phyloP scores from a whole-genome alignment of 495 filamentous ascomycete species.

The Xylaria acuta region DNA sequence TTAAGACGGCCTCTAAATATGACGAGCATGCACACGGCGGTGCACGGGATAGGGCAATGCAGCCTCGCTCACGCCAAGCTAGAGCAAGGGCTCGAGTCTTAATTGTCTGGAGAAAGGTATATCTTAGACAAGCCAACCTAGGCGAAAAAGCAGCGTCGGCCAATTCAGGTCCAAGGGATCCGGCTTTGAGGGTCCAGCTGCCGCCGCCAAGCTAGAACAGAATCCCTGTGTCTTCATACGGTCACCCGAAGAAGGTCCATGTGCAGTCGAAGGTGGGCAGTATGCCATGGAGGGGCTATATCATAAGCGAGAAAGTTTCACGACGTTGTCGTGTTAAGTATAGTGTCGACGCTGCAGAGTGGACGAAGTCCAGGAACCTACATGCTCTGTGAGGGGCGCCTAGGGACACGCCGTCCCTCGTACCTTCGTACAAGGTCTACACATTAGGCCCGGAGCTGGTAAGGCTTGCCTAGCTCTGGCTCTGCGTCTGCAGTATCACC shows the following conservation, averaged over 20 bases:
- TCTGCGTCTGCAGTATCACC: background rate
- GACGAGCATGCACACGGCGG: background rate
- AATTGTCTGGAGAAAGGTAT: background rate
- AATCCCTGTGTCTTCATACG: conserved; percentile 10
- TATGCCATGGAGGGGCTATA: background rate
- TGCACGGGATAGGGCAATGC: background rate
- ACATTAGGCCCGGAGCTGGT: background rate
- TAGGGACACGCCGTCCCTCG: background rate
- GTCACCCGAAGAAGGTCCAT: background rate
- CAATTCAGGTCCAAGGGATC: background rate
- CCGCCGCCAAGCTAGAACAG: background rate
- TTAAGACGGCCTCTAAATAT: background rate
- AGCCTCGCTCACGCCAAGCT: conserved; percentile 21
- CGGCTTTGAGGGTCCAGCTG: conserved; percentile 2
- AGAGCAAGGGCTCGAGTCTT: background rate
- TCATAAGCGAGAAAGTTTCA: conserved; percentile 2
- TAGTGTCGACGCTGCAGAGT: background rate
- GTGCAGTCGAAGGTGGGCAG: too few relatives aligned
- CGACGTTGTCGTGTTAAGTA: conserved; percentile 1
- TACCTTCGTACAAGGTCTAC: background rate
- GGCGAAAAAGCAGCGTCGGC: conserved; percentile 12
- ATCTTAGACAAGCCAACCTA: conserved; percentile 10
- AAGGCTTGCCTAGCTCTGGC: background rate
- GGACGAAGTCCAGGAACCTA: conserved; percentile 2
- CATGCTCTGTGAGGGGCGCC: background rate